Conservation (phyloP, 257 asterid genomes). For the Gynochthodes officinalis region DNA sequence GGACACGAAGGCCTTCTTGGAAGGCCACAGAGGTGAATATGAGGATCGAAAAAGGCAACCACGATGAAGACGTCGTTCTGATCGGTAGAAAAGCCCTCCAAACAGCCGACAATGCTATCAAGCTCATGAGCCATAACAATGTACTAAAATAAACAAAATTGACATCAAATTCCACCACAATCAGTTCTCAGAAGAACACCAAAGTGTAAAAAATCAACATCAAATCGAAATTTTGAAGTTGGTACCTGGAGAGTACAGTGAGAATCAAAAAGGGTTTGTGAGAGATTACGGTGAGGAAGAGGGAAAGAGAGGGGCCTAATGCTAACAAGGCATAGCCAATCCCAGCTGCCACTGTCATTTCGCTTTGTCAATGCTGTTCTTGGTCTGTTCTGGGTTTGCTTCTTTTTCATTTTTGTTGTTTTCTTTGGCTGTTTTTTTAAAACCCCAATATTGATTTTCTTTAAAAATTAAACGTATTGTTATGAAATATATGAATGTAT, state of each 20-base stretch:
- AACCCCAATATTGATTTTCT: too few relatives aligned
- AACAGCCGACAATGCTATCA: slow-evolving; percentile 70
- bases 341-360: slow-evolving; percentile 90
- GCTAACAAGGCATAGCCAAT: slow-evolving; percentile 76
- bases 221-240: not conserved
- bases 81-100: slow-evolving; percentile 94
- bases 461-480: too few relatives aligned
- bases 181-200: not conserved
- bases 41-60: slow-evolving; percentile 61
- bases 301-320: slow-evolving; percentile 80
- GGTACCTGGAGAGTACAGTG: slow-evolving; percentile 78
- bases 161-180: slow-evolving; percentile 14
- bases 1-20: slow-evolving; percentile 77
- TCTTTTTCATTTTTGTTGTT: too few relatives aligned
- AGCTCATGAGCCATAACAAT: slow-evolving; percentile 82
- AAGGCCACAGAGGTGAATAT: slow-evolving; percentile 67
- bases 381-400: not conserved
- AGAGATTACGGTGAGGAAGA: slow-evolving; percentile 69
- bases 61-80: slow-evolving; percentile 34
- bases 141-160: slow-evolving; percentile 45
- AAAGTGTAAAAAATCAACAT: not conserved
- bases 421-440: too few relatives aligned
- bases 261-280: slow-evolving; percentile 83
- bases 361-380: not conserved
- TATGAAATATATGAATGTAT: too few relatives aligned